These are phyloP conservation scores for Torulaspora delbrueckii DNA, from an alignment of 805 yeast species.

Conservation along the genomic window DNA sequence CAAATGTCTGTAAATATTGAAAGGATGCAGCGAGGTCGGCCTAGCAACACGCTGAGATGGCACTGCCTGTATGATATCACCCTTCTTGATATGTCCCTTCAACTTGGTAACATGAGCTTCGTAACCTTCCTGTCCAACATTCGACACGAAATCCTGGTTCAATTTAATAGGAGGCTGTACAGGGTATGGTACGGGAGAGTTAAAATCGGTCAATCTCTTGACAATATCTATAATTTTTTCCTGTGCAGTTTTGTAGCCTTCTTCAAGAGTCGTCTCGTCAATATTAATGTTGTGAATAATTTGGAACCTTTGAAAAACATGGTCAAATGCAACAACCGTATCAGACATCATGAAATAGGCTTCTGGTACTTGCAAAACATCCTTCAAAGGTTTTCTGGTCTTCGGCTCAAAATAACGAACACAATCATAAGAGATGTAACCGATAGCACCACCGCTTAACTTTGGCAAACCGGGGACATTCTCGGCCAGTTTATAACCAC, in stretches of 20 bases:
- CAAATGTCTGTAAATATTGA: constrained; percentile 89
- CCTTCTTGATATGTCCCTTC: constrained; percentile 77
- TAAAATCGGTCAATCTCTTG: constrained; percentile 42
- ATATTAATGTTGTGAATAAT: constrained; percentile 74
- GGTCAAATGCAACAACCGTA: constrained; percentile 85
- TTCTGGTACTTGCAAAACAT: constrained; percentile 82
- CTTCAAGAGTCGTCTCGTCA: constrained; percentile 30
- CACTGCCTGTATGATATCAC: constrained; percentile 96
- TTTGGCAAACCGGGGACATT: constrained; percentile 73
- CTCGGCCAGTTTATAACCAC: constrained; percentile 58
- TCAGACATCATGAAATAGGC: constrained; percentile 89
- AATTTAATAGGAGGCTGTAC: constrained; percentile 66
- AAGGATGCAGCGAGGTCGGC: constrained; percentile 93
- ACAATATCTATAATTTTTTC: constrained; percentile 56
- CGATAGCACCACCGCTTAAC: constrained; percentile 93
- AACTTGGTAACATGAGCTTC: constrained; percentile 71
- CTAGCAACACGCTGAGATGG: constrained; percentile 96
- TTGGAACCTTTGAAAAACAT: constrained; percentile 90
- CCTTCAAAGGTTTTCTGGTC: constrained; percentile 69
- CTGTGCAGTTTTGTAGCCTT: constrained; percentile 51
- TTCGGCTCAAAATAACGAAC: constrained; percentile 94
- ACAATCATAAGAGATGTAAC: constrained; percentile 94
- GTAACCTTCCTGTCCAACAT: constrained; percentile 91
- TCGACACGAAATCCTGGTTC: constrained; percentile 71
- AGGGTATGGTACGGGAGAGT: constrained; percentile 53